phyloP scores from a whole-genome alignment of 2,329 filamentous ascomycete genomes.

The Cordyceps cicadae region DNA sequence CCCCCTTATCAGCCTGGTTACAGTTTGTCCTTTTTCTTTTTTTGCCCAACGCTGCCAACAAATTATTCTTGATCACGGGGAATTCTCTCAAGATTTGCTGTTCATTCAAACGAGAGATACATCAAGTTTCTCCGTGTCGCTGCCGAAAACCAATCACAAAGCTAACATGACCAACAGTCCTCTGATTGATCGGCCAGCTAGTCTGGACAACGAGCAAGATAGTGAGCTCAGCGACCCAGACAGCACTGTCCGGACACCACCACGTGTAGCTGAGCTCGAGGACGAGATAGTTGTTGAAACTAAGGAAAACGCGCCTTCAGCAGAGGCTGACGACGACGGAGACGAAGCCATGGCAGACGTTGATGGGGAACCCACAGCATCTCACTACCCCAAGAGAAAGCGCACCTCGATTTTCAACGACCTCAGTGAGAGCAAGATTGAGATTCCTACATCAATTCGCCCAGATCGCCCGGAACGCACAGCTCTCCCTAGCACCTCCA shows the following conservation, averaged over 20 bases:
- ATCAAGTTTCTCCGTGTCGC: background rate
- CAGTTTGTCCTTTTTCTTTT: background rate
- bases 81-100: too few species aligned
- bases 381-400: slow-evolving; percentile 48
- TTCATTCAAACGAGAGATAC: background rate
- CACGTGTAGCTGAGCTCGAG: slow-evolving; percentile 35
- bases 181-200: slow-evolving; percentile 16
- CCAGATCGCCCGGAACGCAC: slow-evolving; percentile 21
- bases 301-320: background rate
- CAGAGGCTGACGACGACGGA: slow-evolving; percentile 21
- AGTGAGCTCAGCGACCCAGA: slow-evolving; percentile 37
- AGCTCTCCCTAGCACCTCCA: slow-evolving; percentile 14
- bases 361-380: slow-evolving; percentile 29
- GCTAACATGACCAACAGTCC: background rate
- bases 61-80: too few species aligned
- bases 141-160: background rate
- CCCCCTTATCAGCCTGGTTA: background rate
- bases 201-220: slow-evolving; percentile 25
- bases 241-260: slow-evolving; percentile 29
- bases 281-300: slow-evolving; percentile 23
- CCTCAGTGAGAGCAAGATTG: slow-evolving; percentile 39
- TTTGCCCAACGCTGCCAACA: background rate
- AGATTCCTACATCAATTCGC: slow-evolving; percentile 24
- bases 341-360: slow-evolving; percentile 37
- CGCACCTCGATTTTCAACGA: slow-evolving; percentile 42